Conservation (phyloP, 345 rosid species). For the Eutrema japonicum region DNA sequence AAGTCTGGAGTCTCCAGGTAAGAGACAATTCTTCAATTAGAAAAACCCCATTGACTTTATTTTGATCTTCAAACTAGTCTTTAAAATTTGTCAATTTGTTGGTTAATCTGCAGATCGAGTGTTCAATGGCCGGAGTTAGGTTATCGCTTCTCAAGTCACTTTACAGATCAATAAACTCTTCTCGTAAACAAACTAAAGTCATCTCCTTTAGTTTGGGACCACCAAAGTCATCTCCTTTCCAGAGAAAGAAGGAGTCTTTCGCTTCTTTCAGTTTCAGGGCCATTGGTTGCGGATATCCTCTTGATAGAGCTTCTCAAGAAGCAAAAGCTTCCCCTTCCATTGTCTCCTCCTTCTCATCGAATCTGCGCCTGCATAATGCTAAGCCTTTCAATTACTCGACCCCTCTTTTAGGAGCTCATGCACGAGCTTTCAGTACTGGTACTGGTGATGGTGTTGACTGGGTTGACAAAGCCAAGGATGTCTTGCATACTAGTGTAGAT, state of each 20-base stretch:
- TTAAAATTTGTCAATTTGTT: neutral
- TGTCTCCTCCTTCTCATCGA: constrained; percentile 29
- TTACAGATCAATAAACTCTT: constrained; percentile 36
- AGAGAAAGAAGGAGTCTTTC: constrained; percentile 14
- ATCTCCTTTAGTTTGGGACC: no score
- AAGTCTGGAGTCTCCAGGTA: constrained; percentile 1
- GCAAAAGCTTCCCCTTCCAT: constrained; percentile 30
- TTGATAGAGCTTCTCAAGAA: neutral
- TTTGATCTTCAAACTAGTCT: neutral
- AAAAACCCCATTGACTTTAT: neutral
- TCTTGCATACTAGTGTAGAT: constrained; percentile 55
- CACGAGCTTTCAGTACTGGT: constrained; percentile 57
- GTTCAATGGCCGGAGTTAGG: constrained; percentile 56
- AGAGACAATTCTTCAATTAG: neutral
- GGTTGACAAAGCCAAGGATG: constrained; percentile 62
- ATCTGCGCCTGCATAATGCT: constrained; percentile 21
- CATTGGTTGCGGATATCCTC: constrained; percentile 19
- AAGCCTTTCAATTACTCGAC: constrained; percentile 45
- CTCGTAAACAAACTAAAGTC: constrained; percentile 11
- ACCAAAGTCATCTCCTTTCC: constrained; percentile 32
- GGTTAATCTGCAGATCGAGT: constrained; percentile 10
- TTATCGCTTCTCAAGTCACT: constrained; percentile 49
- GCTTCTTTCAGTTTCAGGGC: constrained; percentile 32
- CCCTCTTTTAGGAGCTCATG: constrained; percentile 40
- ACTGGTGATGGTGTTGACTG: constrained; percentile 56